A percentile compares a stretch with the other conserved stretches of the same genome.
These are phyloP conservation scores for Mycena sanguinolenta DNA, from an alignment of 768 basidiomycete genomes.

Conservation along the genomic window DNA sequence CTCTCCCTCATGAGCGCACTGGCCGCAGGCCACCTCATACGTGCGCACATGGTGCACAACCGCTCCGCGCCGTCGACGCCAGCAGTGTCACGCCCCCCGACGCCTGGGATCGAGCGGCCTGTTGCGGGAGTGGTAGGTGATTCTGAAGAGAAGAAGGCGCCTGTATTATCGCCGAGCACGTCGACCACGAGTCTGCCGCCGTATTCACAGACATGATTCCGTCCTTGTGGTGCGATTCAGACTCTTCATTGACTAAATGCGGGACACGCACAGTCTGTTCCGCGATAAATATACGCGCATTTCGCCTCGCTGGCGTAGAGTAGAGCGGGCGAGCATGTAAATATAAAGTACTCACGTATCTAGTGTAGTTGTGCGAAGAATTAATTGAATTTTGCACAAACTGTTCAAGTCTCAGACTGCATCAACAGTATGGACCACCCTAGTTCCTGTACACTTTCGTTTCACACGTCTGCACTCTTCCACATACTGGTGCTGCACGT, in stretches of 20 bases:
- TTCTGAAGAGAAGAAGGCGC: slow-evolving; percentile 8
- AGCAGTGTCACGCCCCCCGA: slow-evolving; percentile 69
- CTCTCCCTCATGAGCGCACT: slow-evolving; percentile 91
- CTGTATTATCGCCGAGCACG: slow-evolving; percentile 47
- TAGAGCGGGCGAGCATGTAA: neutral
- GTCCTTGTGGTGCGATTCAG: neutral
- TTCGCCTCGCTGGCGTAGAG: neutral
- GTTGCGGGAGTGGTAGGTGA: slow-evolving; percentile 27
- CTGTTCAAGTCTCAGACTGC: no score
- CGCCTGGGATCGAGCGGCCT: slow-evolving; percentile 59
- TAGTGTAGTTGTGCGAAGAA: no score
- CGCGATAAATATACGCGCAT: neutral
- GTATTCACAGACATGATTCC: slow-evolving; percentile 45
- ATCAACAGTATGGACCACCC: no score
- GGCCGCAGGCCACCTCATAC: slow-evolving; percentile 94
- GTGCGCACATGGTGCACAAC: slow-evolving; percentile 88
- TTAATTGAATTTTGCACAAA: no score
- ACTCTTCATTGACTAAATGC: neutral
- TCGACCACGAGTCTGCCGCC: slow-evolving; percentile 60
- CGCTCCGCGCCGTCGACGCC: slow-evolving; percentile 88
- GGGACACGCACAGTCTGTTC: neutral
- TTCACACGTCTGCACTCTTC: no score
- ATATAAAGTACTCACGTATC: neutral
- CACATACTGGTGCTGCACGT: no score
- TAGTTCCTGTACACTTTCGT: no score